phyloP scores from a whole-genome alignment of 2,329 filamentous ascomycete species.

The Aurifilum marmelostoma region DNA sequence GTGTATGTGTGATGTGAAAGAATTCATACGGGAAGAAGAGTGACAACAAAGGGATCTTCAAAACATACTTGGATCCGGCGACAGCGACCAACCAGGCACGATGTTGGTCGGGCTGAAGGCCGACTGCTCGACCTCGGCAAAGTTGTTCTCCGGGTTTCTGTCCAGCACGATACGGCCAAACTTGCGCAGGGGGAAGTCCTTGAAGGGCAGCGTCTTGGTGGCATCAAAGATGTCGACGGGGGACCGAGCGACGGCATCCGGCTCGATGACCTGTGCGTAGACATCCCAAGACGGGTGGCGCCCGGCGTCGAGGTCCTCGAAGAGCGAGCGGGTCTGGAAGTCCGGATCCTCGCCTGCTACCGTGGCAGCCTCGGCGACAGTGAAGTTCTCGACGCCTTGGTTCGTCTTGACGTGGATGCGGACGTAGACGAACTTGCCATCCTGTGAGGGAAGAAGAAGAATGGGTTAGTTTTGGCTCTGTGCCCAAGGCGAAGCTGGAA shows the following conservation, averaged over 20 bases:
- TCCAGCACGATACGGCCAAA: conserved; percentile 57
- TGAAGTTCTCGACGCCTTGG: conserved; percentile 18
- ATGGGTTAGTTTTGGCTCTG: background rate
- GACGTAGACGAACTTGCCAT: conserved; percentile 28
- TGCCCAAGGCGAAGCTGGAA: background rate
- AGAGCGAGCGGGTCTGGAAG: conserved; percentile 52
- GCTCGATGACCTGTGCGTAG: conserved; percentile 57
- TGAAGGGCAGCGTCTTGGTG: conserved; percentile 58
- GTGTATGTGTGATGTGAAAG: background rate
- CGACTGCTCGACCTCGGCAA: conserved; percentile 56
- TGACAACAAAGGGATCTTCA: background rate
- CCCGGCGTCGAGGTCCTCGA: conserved; percentile 48
- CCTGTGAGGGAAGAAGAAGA: background rate
- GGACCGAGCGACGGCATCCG: conserved; percentile 51
- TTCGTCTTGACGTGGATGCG: conserved; percentile 29
- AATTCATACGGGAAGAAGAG: too few relatives aligned
- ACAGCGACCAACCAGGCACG: conserved; percentile 57
- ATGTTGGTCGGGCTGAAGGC: conserved; percentile 60
- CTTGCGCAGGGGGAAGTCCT: conserved; percentile 50
- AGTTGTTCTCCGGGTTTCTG: conserved; percentile 45
- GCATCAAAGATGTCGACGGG: conserved; percentile 58
- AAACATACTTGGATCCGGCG: conserved; percentile 49
- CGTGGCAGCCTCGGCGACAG: conserved; percentile 13
- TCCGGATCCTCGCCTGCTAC: conserved; percentile 45
- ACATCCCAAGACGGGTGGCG: conserved; percentile 55